Percentiles rank a stretch among this genome's conserved stretches.
Conservation (phyloP, 2,329 filamentous ascomycete species). For the Lecanicillium sp. region DNA sequence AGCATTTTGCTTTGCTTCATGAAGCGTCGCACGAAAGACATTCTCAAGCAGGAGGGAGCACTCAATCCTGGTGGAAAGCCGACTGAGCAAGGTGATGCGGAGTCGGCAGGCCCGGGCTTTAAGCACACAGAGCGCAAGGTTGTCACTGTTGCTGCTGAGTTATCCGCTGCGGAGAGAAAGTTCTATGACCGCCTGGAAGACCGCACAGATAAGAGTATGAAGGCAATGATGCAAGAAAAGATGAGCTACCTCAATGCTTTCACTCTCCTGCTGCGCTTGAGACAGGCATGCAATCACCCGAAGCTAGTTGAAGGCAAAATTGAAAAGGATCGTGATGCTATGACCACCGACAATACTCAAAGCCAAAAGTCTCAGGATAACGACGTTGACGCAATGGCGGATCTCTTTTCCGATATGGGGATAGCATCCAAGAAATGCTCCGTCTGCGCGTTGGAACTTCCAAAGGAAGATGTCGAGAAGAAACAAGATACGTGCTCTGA, state of each 20-base stretch:
- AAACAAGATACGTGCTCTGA: slow-evolving; percentile 56
- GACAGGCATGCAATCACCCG: slow-evolving; percentile 93
- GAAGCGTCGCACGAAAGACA: slow-evolving; percentile 96
- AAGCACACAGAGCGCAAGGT: slow-evolving; percentile 89
- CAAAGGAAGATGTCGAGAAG: slow-evolving; percentile 32
- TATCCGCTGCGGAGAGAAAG: slow-evolving; percentile 68
- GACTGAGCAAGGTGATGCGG: slow-evolving; percentile 35
- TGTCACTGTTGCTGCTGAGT: slow-evolving; percentile 67
- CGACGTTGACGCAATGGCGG: slow-evolving; percentile 75
- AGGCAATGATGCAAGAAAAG: slow-evolving; percentile 78
- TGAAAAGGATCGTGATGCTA: slow-evolving; percentile 77
- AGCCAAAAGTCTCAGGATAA: slow-evolving; percentile 44
- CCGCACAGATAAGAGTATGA: slow-evolving; percentile 77
- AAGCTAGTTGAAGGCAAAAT: slow-evolving; percentile 79
- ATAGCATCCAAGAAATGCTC: slow-evolving; percentile 73
- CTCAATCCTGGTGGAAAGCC: slow-evolving; percentile 67
- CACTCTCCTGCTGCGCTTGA: slow-evolving; percentile 78
- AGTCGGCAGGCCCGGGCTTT: slow-evolving; percentile 57
- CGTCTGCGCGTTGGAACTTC: slow-evolving; percentile 67
- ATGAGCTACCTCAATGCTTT: slow-evolving; percentile 90
- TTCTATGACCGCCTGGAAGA: slow-evolving; percentile 83
- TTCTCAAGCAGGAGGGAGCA: slow-evolving; percentile 81
- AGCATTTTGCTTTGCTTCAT: slow-evolving; percentile 86
- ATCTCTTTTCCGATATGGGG: slow-evolving; percentile 77
- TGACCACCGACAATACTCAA: slow-evolving; percentile 52